Conservation (phyloP, 2,329 filamentous ascomycete genomes). For the Phyllosticta paracitricarpa region DNA sequence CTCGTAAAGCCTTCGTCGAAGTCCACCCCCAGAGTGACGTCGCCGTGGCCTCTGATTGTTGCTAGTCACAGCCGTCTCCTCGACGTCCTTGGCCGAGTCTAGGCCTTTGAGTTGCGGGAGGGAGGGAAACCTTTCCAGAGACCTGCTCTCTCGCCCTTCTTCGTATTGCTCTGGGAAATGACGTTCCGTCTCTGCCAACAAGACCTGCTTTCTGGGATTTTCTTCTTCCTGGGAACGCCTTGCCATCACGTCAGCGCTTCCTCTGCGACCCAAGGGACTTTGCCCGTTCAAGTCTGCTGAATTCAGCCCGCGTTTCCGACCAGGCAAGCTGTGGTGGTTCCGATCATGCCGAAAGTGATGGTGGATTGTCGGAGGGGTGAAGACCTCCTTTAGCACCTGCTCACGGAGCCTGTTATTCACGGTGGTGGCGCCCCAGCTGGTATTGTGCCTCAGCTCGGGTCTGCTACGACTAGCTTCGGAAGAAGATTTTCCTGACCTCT, state of each 20-base stretch:
- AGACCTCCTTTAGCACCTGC: conserved; percentile 87
- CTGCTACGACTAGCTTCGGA: conserved; percentile 19
- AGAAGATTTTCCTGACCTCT: conserved; percentile 10
- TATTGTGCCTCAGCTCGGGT: conserved; percentile 38
- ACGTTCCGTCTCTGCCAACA: conserved; percentile 32
- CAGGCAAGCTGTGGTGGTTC: conserved; percentile 8
- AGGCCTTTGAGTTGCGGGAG: conserved; percentile 7
- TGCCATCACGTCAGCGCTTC: conserved; percentile 27
- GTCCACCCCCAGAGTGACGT: conserved; percentile 78
- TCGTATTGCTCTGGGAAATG: conserved; percentile 2
- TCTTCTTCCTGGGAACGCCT: background rate
- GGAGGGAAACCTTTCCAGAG: conserved; percentile 7
- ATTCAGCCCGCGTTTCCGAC: conserved; percentile 1
- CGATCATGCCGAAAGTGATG: conserved; percentile 58
- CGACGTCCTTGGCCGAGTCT: conserved; percentile 17
- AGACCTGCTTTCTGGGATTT: conserved; percentile 30
- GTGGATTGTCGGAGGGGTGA: conserved; percentile 72
- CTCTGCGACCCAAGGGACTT: conserved; percentile 23
- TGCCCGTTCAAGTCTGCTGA: background rate
- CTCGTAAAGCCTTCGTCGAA: conserved; percentile 61
- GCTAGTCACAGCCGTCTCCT: conserved; percentile 16
- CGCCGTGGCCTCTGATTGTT: conserved; percentile 38
- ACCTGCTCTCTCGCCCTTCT: conserved; percentile 6
- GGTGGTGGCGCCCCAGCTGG: conserved; percentile 79
- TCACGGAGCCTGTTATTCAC: conserved; percentile 82